Evolutionary conservation across 2,329 filamentous ascomycete species (phyloP).

Genomic region (Arthroderma sp.): DNA sequence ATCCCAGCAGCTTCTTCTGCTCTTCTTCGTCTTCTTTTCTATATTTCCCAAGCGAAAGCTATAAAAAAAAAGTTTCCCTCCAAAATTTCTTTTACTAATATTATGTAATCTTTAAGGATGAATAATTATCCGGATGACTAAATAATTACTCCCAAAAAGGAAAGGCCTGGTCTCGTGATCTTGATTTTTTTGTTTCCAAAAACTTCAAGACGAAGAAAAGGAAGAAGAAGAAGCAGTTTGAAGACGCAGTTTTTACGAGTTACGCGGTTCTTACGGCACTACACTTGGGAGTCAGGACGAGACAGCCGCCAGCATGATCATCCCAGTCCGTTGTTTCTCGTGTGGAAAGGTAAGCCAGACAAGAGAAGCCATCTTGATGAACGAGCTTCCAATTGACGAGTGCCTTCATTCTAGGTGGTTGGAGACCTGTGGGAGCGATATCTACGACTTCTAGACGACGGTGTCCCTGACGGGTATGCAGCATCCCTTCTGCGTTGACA

Average conservation of each 20-base stretch:
- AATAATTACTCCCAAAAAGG: not conserved
- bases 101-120: not conserved
- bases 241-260: not conserved
- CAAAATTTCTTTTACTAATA: not conserved
- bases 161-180: not conserved
- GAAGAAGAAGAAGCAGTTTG: not conserved
- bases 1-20: not conserved
- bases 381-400: conserved; percentile 10
- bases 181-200: not conserved
- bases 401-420: conserved; percentile 54
- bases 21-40: not conserved
- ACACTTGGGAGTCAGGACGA: not conserved
- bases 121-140: not conserved
- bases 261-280: not conserved
- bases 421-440: conserved; percentile 97
- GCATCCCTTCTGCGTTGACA: too few relatives aligned
- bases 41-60: not conserved
- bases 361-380: not conserved
- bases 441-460: conserved; percentile 71
- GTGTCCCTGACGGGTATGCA: conserved; percentile 57
- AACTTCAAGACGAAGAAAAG: not conserved
- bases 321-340: conserved; percentile 95
- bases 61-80: not conserved
- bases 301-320: conserved; percentile 59
- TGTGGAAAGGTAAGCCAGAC: conserved; percentile 75